Base-by-base conservation (phyloP, 768 basidiomycete species). In the Pholiota microspora region DNA sequence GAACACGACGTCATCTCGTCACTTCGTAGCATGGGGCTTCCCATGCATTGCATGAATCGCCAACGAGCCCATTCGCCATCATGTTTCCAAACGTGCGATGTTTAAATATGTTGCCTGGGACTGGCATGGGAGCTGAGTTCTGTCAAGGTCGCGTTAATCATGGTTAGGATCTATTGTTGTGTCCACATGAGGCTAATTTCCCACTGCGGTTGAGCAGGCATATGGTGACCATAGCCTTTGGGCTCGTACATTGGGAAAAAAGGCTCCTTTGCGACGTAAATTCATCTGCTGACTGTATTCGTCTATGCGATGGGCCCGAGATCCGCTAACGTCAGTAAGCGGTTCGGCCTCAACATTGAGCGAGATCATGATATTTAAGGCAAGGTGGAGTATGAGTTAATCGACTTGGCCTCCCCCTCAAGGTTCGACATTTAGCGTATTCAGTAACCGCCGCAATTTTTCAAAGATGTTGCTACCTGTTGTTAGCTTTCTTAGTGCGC, bases 391-490 rank as follows among this genome's bases (percentile, higher is more conserved):
- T 42, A 42, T 10, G 12, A 23, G 4, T 21, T 24, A 42, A 42
- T 8, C 40, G 40, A 42, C 40, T 10, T 42, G 40, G 16, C 21
- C 18, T 21, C 23, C 40, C 40, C 23, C 18, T 42, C 40, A 42
- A 42, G n/a, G 36, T 4, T 38, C 36, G 4, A n/a, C 21, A 18
- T 2, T 4, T 18, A n/a, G 12, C 29, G 7, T 31, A 12, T 31
- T 31, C 29, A 12, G 12, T 31, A 6, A 6, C 29, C 29, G 12
- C 29, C 29, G 18, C 47, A n/a, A n/a, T n/a, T n/a, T n/a, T n/a
- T 38, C 13, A 36, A 36, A 59, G 40, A 42, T 59, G 53, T 31
- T 56, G 42, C 36, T 53, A 9, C 51, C 32, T 24, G 23, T 53
- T 27, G n/a, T 54, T 45, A 45, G 47, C 18, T n/a, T 60, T 46